These are phyloP conservation scores for Epichloe sylvatica DNA, from an alignment of 2,329 filamentous ascomycete genomes.

Conservation along the genomic window DNA sequence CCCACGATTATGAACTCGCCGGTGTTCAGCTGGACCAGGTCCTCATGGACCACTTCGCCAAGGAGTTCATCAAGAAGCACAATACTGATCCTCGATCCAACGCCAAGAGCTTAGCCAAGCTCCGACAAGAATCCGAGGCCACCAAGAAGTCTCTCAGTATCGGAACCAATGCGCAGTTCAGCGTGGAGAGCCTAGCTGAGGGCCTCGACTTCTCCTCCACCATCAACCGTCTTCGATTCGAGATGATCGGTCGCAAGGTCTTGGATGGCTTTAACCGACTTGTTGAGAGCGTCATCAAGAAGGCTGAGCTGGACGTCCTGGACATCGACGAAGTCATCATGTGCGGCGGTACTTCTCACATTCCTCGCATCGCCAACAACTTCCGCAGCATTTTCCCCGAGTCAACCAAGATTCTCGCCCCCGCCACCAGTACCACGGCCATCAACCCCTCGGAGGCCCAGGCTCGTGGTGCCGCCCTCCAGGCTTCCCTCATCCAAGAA, in stretches of 20 bases:
- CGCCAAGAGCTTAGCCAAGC: slow-evolving; percentile 71
- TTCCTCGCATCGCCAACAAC: slow-evolving; percentile 78
- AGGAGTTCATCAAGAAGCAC: slow-evolving; percentile 98
- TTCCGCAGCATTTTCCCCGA: slow-evolving; percentile 68
- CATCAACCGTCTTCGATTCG: slow-evolving; percentile 86
- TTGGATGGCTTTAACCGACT: slow-evolving; percentile 80
- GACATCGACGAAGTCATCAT: slow-evolving; percentile 93
- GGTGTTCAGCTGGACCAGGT: slow-evolving; percentile 79
- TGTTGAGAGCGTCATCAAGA: slow-evolving; percentile 73
- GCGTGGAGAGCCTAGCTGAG: slow-evolving; percentile 77
- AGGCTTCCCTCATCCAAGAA: slow-evolving; percentile 86
- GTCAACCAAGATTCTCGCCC: slow-evolving; percentile 64
- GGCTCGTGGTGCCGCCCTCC: slow-evolving; percentile 82
- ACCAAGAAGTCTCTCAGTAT: slow-evolving; percentile 87
- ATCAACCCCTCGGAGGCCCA: slow-evolving; percentile 90
- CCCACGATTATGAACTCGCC: slow-evolving; percentile 89
- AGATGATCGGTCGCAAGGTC: slow-evolving; percentile 73
- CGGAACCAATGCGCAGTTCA: slow-evolving; percentile 78
- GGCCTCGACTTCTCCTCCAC: slow-evolving; percentile 85
- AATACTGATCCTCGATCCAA: slow-evolving; percentile 75
- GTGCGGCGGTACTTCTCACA: slow-evolving; percentile 83
- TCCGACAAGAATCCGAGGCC: slow-evolving; percentile 79
- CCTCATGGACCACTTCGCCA: slow-evolving; percentile 90
- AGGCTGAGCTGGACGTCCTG: slow-evolving; percentile 80
- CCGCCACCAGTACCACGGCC: slow-evolving; percentile 60